These are phyloP conservation scores for Termitomyces sp. DNA, from an alignment of 768 basidiomycete species.

Conservation along the genomic window DNA sequence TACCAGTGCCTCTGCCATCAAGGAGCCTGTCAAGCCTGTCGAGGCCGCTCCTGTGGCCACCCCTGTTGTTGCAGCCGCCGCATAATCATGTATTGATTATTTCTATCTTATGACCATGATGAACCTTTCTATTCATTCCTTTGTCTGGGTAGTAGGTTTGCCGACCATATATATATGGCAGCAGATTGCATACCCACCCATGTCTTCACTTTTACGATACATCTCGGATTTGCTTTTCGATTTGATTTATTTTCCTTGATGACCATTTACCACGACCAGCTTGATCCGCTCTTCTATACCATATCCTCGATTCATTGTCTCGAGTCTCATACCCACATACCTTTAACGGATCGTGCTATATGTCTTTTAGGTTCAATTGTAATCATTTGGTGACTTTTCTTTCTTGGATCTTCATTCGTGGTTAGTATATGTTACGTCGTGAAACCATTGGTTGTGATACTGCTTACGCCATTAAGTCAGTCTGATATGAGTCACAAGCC, in stretches of 20 bases:
- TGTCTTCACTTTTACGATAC: conserved; percentile 36
- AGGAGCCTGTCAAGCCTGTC: conserved; percentile 29
- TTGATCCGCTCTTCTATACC: conserved; percentile 54
- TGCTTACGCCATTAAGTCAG: conserved; percentile 13
- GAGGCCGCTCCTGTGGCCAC: conserved; percentile 48
- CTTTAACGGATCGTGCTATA: conserved; percentile 52
- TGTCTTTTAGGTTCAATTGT: conserved; percentile 54
- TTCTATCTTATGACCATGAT: conserved; percentile 37
- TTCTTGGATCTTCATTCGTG: not conserved
- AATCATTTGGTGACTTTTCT: conserved; percentile 38
- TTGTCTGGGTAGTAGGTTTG: conserved; percentile 21
- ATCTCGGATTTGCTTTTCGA: conserved; percentile 59
- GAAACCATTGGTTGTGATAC: not conserved
- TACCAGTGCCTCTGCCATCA: conserved; percentile 14
- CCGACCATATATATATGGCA: not conserved
- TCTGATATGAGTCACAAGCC: conserved; percentile 20
- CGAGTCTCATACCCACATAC: conserved; percentile 56
- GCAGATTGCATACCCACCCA: conserved; percentile 15
- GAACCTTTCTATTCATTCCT: conserved; percentile 25
- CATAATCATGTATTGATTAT: conserved; percentile 43
- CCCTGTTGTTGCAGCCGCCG: conserved; percentile 74
- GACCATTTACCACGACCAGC: conserved; percentile 57
- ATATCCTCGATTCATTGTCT: conserved; percentile 64
- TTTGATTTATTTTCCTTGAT: conserved; percentile 40
- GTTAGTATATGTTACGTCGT: not conserved